These are phyloP conservation scores for Diutina scorzettiae DNA, from an alignment of 1,139 yeast genomes.

Conservation along the genomic window DNA sequence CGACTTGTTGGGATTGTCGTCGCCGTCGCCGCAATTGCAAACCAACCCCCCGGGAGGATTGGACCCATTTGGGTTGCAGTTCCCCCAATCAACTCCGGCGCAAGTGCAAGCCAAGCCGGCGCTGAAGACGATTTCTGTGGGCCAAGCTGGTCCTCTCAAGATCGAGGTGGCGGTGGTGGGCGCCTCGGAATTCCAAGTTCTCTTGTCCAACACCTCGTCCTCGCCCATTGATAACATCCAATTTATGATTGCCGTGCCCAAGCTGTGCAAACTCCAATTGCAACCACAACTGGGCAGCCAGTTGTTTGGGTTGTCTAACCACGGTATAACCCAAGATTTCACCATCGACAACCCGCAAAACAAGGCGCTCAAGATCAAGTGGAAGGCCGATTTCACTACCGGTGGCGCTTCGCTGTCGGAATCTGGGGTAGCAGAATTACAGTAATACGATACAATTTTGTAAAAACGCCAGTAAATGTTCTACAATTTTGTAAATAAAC, in stretches of 20 bases:
- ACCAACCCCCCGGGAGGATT: constrained; percentile 20
- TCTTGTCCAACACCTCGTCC: constrained; percentile 30
- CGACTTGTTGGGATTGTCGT: constrained; percentile 34
- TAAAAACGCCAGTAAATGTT: too few relatives aligned
- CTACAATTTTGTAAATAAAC: too few relatives aligned
- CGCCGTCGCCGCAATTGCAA: constrained; percentile 38
- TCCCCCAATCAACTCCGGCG: constrained; percentile 28
- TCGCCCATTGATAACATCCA: constrained; percentile 32
- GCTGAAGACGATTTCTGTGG: constrained; percentile 17
- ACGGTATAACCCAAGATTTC: constrained; percentile 51
- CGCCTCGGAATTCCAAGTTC: constrained; percentile 21
- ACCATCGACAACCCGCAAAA: constrained; percentile 40
- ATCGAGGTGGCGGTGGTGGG: constrained; percentile 37
- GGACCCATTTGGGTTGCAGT: constrained; percentile 42
- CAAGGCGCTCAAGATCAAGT: constrained; percentile 58
- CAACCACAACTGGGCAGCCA: constrained; percentile 55
- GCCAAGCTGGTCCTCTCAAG: constrained; percentile 37
- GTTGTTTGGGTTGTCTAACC: constrained; percentile 32
- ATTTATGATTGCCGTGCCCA: constrained; percentile 78
- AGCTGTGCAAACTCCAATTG: constrained; percentile 50
- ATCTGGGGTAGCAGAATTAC: constrained; percentile 38
- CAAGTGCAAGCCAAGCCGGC: constrained; percentile 15
- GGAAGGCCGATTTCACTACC: constrained; percentile 55
- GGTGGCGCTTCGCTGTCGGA: constrained; percentile 40
- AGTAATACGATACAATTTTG: too few relatives aligned